Conservation (phyloP, 108 stramenopile genomes). For the Hondaea fermentalgiana region DNA sequence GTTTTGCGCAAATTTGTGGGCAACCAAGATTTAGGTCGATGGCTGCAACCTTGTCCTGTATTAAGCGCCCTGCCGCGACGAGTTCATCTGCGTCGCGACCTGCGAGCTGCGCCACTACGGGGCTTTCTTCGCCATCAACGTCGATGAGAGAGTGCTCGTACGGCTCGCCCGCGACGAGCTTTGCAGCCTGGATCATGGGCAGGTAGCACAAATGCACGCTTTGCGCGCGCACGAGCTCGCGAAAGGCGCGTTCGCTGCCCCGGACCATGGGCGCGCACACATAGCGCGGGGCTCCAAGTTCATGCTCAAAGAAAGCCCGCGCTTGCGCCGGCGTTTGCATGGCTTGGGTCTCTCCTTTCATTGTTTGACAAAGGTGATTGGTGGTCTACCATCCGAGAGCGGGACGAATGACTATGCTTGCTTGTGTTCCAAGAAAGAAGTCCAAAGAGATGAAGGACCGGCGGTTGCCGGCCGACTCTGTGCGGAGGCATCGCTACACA, state of each 20-base stretch:
- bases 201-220: background rate
- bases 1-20: background rate
- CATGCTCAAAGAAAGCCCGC: background rate
- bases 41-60: background rate
- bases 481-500: too few relatives aligned
- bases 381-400: too few relatives aligned
- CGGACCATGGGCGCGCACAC: slow-evolving; percentile 13
- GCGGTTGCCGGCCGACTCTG: too few relatives aligned
- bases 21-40: background rate
- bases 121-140: background rate
- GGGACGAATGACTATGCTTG: too few relatives aligned
- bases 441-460: too few relatives aligned
- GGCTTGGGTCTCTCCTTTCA: too few relatives aligned
- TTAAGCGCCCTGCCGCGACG: background rate
- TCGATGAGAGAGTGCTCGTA: background rate
- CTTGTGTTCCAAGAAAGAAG: too few relatives aligned
- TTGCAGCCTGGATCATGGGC: background rate
- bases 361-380: too few relatives aligned
- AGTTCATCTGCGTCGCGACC: background rate
- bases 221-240: background rate
- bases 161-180: background rate
- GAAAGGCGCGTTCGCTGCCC: slow-evolving; percentile 2
- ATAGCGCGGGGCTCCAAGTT: background rate
- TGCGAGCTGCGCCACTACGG: background rate
- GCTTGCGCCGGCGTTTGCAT: background rate